Evolutionary conservation across 2,329 filamentous ascomycete genomes (phyloP).

Genomic region (Curvularia hawaiiensis): DNA sequence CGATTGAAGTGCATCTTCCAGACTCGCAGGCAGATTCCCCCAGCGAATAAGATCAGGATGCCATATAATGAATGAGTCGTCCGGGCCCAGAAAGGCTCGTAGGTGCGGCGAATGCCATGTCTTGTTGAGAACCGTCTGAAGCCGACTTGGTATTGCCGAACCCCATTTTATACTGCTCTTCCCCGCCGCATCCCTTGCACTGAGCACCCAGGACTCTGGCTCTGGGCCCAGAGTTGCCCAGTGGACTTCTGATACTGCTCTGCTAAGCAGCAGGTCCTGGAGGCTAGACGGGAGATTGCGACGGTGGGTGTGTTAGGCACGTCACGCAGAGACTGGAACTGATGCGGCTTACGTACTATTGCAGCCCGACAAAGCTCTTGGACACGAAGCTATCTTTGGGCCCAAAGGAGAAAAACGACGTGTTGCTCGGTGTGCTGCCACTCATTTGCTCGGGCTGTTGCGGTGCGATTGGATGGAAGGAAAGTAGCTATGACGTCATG

Average conservation of each 20-base stretch:
- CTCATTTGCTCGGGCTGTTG: slow-evolving; percentile 32
- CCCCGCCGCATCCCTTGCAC: slow-evolving; percentile 34
- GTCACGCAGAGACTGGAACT: not conserved
- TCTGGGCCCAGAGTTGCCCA: slow-evolving; percentile 40
- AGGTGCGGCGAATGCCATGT: slow-evolving; percentile 39
- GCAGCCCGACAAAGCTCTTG: slow-evolving; percentile 37
- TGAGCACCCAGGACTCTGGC: slow-evolving; percentile 42
- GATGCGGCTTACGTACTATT: slow-evolving; percentile 31
- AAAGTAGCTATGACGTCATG: slow-evolving; percentile 36
- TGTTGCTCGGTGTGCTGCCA: slow-evolving; percentile 22
- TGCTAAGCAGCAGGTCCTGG: slow-evolving; percentile 31
- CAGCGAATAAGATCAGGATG: slow-evolving; percentile 42
- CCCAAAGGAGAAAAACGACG: slow-evolving; percentile 45
- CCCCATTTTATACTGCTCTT: slow-evolving; percentile 41
- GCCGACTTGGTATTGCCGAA: slow-evolving; percentile 25
- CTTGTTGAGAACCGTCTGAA: slow-evolving; percentile 28
- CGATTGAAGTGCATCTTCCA: slow-evolving; percentile 41
- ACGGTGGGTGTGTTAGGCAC: slow-evolving; percentile 15
- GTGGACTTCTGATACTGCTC: slow-evolving; percentile 34
- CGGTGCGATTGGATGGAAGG: slow-evolving; percentile 28
- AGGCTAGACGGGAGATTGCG: slow-evolving; percentile 38
- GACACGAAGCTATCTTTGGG: slow-evolving; percentile 41
- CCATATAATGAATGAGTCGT: slow-evolving; percentile 44
- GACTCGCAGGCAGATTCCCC: slow-evolving; percentile 30
- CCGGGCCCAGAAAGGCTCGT: slow-evolving; percentile 38